Percentiles rank a stretch among this genome's conserved stretches.
Conservation (phyloP, 805 yeast species). For the Kodamaea nitidulidarum region DNA sequence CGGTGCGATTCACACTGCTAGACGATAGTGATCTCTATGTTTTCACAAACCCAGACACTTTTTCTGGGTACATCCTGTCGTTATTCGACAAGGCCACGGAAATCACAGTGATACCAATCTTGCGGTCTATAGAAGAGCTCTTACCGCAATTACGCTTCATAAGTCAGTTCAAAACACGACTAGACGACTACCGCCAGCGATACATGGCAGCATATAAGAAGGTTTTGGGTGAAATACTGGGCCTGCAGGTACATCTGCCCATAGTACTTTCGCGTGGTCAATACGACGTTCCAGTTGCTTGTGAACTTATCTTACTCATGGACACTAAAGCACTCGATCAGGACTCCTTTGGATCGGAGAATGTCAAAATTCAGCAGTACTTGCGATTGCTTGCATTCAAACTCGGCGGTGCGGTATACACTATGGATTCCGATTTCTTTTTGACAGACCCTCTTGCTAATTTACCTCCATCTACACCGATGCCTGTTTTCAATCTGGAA, state of each 20-base stretch:
- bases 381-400: conserved; percentile 30
- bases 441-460: conserved; percentile 2
- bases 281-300: conserved; percentile 21
- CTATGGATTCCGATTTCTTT: conserved; percentile 8
- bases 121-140: conserved; percentile 10
- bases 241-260: not conserved
- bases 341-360: conserved; percentile 18
- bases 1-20: conserved; percentile 12
- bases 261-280: conserved; percentile 15
- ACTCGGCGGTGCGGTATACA: conserved; percentile 25
- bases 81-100: conserved; percentile 6
- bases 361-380: conserved; percentile 32
- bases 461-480: not conserved
- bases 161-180: not conserved
- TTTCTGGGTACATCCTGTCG: conserved; percentile 10
- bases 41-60: conserved; percentile 13
- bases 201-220: conserved; percentile 7
- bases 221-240: conserved; percentile 8
- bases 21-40: conserved; percentile 14
- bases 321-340: conserved; percentile 12
- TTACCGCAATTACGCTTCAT: conserved; percentile 14
- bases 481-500: conserved; percentile 5
- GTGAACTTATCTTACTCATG: conserved; percentile 16
- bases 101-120: conserved; percentile 10
- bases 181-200: conserved; percentile 6